phyloP scores from a whole-genome alignment of 257 asterid species.

The Henckelia pumila region DNA sequence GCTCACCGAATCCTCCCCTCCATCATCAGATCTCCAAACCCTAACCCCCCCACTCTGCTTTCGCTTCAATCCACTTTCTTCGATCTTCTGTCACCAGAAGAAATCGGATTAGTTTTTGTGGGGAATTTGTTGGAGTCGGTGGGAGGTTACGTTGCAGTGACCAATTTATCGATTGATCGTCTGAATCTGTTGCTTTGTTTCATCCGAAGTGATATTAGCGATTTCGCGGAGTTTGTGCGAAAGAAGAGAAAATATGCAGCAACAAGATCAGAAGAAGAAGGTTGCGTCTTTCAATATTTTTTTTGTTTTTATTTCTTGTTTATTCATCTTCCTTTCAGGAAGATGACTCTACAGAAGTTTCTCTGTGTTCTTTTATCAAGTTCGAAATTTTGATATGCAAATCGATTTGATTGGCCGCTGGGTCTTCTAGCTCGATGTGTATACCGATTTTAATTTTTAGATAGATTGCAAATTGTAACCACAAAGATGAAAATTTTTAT shows the following conservation, averaged over 20 bases:
- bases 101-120: neutral
- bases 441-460: too few relatives aligned
- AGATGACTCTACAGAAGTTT: neutral
- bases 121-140: neutral
- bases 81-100: neutral
- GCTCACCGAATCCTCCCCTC: neutral
- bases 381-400: too few relatives aligned
- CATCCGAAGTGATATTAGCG: constrained; percentile 2
- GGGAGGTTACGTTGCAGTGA: neutral
- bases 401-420: neutral
- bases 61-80: neutral
- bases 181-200: constrained; percentile 5
- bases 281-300: constrained; percentile 26
- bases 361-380: neutral
- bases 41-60: neutral
- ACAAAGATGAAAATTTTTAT: neutral
- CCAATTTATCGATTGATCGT: neutral
- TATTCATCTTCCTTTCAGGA: neutral
- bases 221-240: constrained; percentile 6
- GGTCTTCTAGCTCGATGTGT: neutral
- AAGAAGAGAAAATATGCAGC: constrained; percentile 47
- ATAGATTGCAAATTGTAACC: neutral
- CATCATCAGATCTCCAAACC: constrained; percentile 21
- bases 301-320: neutral
- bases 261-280: constrained; percentile 68